phyloP scores from a whole-genome alignment of 2,329 filamentous ascomycete genomes.

The Colletotrichum coccodes region DNA sequence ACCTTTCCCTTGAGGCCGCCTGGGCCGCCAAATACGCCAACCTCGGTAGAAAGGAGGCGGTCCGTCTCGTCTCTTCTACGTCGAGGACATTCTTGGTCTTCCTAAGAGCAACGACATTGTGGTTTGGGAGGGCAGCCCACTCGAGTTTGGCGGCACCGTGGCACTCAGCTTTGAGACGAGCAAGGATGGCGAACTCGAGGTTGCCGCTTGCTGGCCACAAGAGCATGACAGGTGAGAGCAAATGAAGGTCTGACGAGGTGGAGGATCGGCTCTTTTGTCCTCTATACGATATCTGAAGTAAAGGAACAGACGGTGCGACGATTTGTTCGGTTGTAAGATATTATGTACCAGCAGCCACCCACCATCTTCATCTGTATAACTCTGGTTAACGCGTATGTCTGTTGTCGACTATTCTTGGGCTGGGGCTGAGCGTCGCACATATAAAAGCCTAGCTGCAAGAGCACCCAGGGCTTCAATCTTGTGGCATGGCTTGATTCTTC shows the following conservation, averaged over 20 bases:
- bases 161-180: constrained; percentile 46
- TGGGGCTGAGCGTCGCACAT: background rate
- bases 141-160: constrained; percentile 51
- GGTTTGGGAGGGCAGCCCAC: constrained; percentile 53
- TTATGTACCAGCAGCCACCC: background rate
- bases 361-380: background rate
- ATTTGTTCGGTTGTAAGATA: background rate
- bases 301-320: background rate
- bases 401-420: background rate
- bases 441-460: background rate
- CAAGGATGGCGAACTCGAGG: constrained; percentile 37
- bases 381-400: background rate
- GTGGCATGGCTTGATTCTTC: background rate
- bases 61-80: constrained; percentile 49
- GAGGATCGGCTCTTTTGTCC: background rate
- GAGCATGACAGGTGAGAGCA: constrained; percentile 10
- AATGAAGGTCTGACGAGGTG: background rate
- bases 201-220: constrained; percentile 43
- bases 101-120: constrained; percentile 49
- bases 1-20: constrained; percentile 48
- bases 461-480: background rate
- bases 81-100: constrained; percentile 52
- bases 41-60: constrained; percentile 43
- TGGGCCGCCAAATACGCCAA: constrained; percentile 53
- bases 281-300: background rate